phyloP scores from a whole-genome alignment of 768 basidiomycete genomes.

The Amylocystis lapponica region DNA sequence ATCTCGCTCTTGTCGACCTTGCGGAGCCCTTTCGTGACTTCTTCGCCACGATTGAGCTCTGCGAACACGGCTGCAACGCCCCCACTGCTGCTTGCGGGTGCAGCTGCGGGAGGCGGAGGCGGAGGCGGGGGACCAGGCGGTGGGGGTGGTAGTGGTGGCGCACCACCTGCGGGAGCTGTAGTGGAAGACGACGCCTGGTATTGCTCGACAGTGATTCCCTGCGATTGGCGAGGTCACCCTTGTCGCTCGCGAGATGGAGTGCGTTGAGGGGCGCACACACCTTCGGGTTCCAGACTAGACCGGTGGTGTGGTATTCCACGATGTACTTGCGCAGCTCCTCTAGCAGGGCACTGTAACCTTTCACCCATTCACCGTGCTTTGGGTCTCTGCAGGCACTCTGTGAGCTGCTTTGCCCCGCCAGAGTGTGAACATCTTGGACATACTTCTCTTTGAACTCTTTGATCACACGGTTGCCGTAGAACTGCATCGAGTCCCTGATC shows the following conservation, averaged over 20 bases:
- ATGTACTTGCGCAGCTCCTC: constrained; percentile 82
- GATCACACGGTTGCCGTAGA: constrained; percentile 85
- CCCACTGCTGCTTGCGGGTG: constrained; percentile 33
- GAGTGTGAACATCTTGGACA: constrained; percentile 20
- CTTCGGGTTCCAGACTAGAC: constrained; percentile 83
- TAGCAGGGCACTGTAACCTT: constrained; percentile 58
- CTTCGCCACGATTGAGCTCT: constrained; percentile 82
- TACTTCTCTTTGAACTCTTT: constrained; percentile 93
- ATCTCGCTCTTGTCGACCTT: constrained; percentile 96
- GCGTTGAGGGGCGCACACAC: constrained; percentile 32
- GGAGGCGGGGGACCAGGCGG: constrained; percentile 11
- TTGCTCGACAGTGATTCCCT: constrained; percentile 56
- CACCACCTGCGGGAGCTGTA: constrained; percentile 28
- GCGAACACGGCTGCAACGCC: constrained; percentile 83
- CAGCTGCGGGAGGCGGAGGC: constrained; percentile 26
- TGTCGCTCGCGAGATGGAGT: constrained; percentile 2
- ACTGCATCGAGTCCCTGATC: constrained; percentile 79
- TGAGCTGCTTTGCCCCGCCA: not conserved
- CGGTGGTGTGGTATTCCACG: constrained; percentile 79
- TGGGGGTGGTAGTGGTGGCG: constrained; percentile 25
- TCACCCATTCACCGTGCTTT: constrained; percentile 87
- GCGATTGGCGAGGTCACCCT: not conserved
- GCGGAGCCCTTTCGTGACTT: constrained; percentile 83
- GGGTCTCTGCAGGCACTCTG: constrained; percentile 54
- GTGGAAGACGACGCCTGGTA: constrained; percentile 37